Evolutionary conservation across 1,139 yeast genomes (phyloP).

Genomic region (Lodderomyces beijingensis): DNA sequence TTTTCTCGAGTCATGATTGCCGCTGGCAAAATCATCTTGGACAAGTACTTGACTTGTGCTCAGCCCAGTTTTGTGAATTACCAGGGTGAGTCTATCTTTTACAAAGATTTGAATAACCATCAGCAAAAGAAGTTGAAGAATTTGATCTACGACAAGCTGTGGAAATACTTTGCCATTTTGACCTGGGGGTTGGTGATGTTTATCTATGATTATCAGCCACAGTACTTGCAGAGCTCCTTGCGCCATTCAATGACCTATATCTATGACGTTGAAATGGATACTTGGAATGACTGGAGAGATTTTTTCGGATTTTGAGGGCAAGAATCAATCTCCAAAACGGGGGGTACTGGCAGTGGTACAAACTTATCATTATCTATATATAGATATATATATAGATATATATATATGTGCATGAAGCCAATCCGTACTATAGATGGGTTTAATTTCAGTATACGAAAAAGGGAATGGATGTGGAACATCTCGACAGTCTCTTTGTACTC

Average conservation of each 20-base stretch:
- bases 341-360: too few relatives aligned
- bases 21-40: constrained; percentile 43
- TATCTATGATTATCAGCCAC: constrained; percentile 61
- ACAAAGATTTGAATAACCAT: constrained; percentile 25
- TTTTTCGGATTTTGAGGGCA: too few relatives aligned
- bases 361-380: too few relatives aligned
- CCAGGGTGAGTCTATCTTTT: constrained; percentile 21
- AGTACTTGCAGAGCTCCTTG: constrained; percentile 61
- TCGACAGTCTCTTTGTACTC: too few relatives aligned
- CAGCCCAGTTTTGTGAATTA: constrained; percentile 31
- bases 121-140: constrained; percentile 33
- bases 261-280: constrained; percentile 51
- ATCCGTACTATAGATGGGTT: too few relatives aligned
- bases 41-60: constrained; percentile 30
- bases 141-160: constrained; percentile 40
- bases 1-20: constrained; percentile 58
- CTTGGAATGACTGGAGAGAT: constrained; percentile 41
- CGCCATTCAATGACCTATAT: constrained; percentile 70
- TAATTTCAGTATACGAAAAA: too few relatives aligned
- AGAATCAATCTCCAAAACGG: too few relatives aligned
- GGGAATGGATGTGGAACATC: too few relatives aligned
- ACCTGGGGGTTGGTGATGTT: constrained; percentile 78
- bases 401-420: too few relatives aligned
- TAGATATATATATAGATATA: too few relatives aligned
- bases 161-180: constrained; percentile 65